Base-by-base conservation (phyloP, 768 basidiomycete genomes). In the Lepiota venenata region DNA sequence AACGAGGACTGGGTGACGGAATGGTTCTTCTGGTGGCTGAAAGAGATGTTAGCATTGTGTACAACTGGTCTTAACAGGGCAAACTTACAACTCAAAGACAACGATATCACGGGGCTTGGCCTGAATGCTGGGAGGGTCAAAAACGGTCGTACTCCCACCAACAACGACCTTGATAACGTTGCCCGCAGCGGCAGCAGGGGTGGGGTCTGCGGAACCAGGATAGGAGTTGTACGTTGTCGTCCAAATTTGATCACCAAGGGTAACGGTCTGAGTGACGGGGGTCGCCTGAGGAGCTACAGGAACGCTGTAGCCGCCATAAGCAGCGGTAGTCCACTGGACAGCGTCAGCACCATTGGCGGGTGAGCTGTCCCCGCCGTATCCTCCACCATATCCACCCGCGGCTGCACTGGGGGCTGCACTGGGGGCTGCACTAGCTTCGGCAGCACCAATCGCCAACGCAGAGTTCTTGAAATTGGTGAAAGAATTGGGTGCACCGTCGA, bases 21-120 rank as follows among this genome's bases (percentile, higher is more conserved):
- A 70, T 86, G 84, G 69, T 86, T 87, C 77, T 85, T 85, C 64
- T 76, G 73, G 51, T 78, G 78, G 78, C 81, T 82, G 58, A 35
- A 55, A 18, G 20, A 11, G 32, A 40, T 11, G 38, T 60, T 29
- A 61, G 36, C n/a, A 42, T 43, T 39, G 40, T 25, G 39, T 4
- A 21, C 22, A 57, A 48, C 29, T 12, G 47, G 39, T 10, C 51
- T 35, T 12, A 20, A 38, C 21, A 20, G 16, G 12, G 27, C 39
- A 27, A 10, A 64, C 79, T 47, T 63, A 82, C 81, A 86, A 86
- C 64, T 81, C 74, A 69, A 87, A 87, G 49, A 74, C 67, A 60
- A 87, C 66, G 46, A 68, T 71, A 63, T 87, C 85, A 39, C 78
- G 72, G 43, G 81, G 79, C 42, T 66, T 59, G 37, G 84, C 84